Conservation (phyloP, 176 grass and related monocot species). For the Tillandsia fasciculata region DNA sequence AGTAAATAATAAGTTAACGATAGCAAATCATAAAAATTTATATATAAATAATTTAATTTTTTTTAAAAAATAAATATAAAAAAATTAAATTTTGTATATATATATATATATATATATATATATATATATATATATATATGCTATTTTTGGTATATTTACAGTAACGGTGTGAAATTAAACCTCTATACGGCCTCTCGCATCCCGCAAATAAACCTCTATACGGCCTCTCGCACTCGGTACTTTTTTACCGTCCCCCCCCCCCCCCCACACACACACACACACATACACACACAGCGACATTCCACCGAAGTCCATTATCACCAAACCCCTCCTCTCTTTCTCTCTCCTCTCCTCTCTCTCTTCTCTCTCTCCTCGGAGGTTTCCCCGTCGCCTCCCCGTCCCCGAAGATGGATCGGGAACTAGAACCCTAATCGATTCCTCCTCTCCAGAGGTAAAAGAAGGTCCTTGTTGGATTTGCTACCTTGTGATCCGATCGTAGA, state of each 20-base stretch:
- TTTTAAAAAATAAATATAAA: too few relatives aligned
- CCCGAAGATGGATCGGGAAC: constrained; percentile 9
- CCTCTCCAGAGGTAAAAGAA: constrained; percentile 15
- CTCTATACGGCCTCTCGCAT: neutral
- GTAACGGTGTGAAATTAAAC: neutral
- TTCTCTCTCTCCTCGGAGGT: neutral
- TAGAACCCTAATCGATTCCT: constrained; percentile 21
- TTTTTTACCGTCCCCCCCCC: neutral
- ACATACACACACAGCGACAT: constrained; percentile 5
- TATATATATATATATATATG: too few relatives aligned
- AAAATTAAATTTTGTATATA: too few relatives aligned
- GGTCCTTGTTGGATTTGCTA: neutral
- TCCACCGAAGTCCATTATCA: constrained; percentile 27
- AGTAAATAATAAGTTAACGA: too few relatives aligned
- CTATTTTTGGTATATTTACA: too few relatives aligned
- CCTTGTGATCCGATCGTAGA: neutral
- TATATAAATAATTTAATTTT: too few relatives aligned
- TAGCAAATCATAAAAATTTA: too few relatives aligned
- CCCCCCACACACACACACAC: too few relatives aligned
- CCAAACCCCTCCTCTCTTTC: constrained; percentile 3
- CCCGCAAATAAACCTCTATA: neutral
- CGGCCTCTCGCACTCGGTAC: neutral
- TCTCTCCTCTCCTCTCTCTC: neutral
- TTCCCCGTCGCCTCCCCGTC: neutral
- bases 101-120: too few relatives aligned